A percentile compares a stretch with the other conserved stretches of the same genome.
Conservation (phyloP, 148 eudicot species). For the Simmondsia chinensis region DNA sequence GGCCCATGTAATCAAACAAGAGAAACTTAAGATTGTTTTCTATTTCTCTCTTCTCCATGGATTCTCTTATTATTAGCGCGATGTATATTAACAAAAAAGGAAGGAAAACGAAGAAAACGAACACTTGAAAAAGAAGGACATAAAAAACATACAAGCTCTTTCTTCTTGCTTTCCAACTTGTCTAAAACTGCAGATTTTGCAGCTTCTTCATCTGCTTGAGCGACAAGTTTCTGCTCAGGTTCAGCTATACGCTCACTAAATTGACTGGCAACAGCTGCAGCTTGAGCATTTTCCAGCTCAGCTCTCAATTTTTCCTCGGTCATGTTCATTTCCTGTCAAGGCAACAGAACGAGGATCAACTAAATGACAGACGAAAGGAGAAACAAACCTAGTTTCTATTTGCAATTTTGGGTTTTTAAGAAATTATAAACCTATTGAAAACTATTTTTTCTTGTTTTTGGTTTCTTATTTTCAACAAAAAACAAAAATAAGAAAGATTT, state of each 20-base stretch:
- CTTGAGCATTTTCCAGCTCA: constrained; percentile 47
- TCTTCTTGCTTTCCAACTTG: constrained; percentile 72
- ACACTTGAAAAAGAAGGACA: neutral
- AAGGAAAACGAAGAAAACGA: neutral
- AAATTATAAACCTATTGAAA: too few species aligned
- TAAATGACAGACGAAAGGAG: neutral
- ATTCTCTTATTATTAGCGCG: too few species aligned
- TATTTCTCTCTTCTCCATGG: too few species aligned
- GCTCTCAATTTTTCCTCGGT: constrained; percentile 48
- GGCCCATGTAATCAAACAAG: too few species aligned
- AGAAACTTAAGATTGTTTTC: too few species aligned
- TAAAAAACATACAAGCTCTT: constrained; percentile 52
- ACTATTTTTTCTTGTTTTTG: too few species aligned
- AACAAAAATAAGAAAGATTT: too few species aligned
- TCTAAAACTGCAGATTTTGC: constrained; percentile 34
- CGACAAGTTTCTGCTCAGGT: constrained; percentile 14
- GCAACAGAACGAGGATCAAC: constrained; percentile 1
- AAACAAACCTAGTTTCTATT: constrained; percentile 1
- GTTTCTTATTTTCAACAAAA: too few species aligned
- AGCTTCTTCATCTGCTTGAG: constrained; percentile 33
- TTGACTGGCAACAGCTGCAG: constrained; percentile 22
- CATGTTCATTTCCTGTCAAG: constrained; percentile 51
- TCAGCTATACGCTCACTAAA: constrained; percentile 14
- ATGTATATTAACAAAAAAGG: neutral
- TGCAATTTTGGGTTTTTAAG: too few species aligned